Conservation (phyloP, 306 rosid species). For the Citrullus amarus region DNA sequence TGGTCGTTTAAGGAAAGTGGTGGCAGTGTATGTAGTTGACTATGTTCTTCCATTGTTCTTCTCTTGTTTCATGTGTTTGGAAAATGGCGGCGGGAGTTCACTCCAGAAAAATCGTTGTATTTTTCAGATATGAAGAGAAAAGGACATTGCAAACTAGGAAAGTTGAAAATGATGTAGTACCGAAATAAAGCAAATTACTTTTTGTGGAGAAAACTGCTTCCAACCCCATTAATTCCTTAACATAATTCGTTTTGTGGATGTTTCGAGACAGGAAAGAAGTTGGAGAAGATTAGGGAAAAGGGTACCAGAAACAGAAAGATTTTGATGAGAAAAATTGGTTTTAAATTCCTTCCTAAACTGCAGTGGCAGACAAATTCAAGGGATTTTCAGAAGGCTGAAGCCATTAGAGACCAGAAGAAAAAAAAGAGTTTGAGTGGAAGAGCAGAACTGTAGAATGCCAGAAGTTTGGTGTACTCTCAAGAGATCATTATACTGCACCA, state of each 20-base stretch:
- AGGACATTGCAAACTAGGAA: neutral
- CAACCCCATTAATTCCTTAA: neutral
- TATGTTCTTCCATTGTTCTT: neutral
- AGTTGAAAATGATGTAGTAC: neutral
- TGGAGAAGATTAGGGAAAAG: neutral
- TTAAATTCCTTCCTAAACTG: neutral
- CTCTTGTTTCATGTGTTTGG: neutral
- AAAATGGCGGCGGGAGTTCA: neutral
- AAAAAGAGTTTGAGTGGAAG: neutral
- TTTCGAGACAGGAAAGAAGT: slow-evolving; percentile 1
- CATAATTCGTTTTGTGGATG: neutral
- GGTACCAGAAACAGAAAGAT: neutral
- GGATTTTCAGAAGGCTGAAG: neutral
- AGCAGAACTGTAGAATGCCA: slow-evolving; percentile 17
- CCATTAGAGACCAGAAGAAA: neutral
- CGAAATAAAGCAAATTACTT: neutral
- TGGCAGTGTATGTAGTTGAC: neutral
- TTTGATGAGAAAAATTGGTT: slow-evolving; percentile 1
- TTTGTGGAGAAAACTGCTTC: slow-evolving; percentile 1
- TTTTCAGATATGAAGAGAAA: neutral
- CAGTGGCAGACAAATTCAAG: neutral
- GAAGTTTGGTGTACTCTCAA: slow-evolving; percentile 25
- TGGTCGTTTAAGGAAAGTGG: neutral
- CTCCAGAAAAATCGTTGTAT: neutral
- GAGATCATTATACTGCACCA: slow-evolving; percentile 30